Percentiles rank a stretch among this genome's conserved stretches.
These are phyloP conservation scores for Lagerstroemia speciosa DNA, from an alignment of 345 rosid genomes.

Conservation along the genomic window DNA sequence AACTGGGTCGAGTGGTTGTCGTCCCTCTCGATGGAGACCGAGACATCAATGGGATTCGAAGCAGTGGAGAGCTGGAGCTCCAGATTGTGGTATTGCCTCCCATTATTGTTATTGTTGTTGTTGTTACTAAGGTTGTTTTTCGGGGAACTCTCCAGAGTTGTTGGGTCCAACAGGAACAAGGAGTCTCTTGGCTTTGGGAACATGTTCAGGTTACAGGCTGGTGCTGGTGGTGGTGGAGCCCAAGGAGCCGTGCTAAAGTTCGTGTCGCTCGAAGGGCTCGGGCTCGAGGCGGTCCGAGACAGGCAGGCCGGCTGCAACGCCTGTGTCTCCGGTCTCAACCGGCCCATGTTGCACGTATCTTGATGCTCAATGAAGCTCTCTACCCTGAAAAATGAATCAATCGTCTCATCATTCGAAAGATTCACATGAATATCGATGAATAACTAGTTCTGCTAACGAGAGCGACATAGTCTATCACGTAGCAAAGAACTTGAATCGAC, in stretches of 20 bases:
- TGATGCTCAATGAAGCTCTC: conserved; percentile 97
- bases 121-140: background rate
- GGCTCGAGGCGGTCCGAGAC: conserved; percentile 59
- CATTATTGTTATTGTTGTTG: background rate
- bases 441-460: too few relatives aligned
- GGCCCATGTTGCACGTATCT: conserved; percentile 70
- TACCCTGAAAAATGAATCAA: conserved; percentile 35
- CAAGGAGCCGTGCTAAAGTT: conserved; percentile 26
- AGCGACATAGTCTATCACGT: too few relatives aligned
- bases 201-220: conserved; percentile 2
- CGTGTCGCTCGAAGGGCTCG: conserved; percentile 53
- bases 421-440: too few relatives aligned
- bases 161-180: conserved; percentile 9
- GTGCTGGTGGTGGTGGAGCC: background rate
- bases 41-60: conserved; percentile 18
- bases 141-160: background rate
- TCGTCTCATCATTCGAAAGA: background rate
- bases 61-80: conserved; percentile 56
- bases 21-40: conserved; percentile 16
- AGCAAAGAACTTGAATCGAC: too few relatives aligned
- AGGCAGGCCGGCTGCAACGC: conserved; percentile 39
- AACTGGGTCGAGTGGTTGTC: conserved; percentile 39
- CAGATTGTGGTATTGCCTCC: conserved; percentile 33
- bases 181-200: conserved; percentile 12
- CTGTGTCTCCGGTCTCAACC: conserved; percentile 34